Evolutionary conservation across 225 moss, liverwort and hornwort genomes (phyloP).

Genomic region (Sphagnum tenellum): DNA sequence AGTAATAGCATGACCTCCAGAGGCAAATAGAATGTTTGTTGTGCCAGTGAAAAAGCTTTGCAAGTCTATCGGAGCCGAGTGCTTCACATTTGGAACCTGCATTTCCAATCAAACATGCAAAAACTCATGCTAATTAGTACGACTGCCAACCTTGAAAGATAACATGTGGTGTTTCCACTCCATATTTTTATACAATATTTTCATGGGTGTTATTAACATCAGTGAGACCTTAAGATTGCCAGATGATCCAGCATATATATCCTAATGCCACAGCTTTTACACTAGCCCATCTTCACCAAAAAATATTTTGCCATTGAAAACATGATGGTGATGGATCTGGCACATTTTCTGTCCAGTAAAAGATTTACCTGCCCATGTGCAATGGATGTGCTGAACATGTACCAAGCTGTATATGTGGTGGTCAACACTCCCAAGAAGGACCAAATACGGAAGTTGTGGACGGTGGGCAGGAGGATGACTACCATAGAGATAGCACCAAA

Average conservation of each 20-base stretch:
- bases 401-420: slow-evolving; percentile 56
- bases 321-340: no score
- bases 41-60: slow-evolving; percentile 42
- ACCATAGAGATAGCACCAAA: slow-evolving; percentile 33
- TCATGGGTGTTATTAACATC: no score
- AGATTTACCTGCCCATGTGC: slow-evolving; percentile 27
- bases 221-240: no score
- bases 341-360: no score
- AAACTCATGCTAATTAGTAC: no score
- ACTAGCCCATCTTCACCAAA: no score
- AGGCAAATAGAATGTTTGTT: slow-evolving; percentile 45
- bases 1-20: slow-evolving; percentile 47
- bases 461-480: slow-evolving; percentile 34
- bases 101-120: background rate
- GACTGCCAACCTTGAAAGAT: no score
- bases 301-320: no score
- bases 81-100: slow-evolving; percentile 28
- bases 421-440: slow-evolving; percentile 40
- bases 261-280: no score
- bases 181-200: no score
- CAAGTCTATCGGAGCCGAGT: slow-evolving; percentile 26
- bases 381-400: slow-evolving; percentile 22
- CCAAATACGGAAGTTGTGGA: slow-evolving; percentile 40
- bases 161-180: no score
- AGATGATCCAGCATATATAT: no score